phyloP scores from a whole-genome alignment of 208 protist species.

The Acanthamoeba triangularis region DNA sequence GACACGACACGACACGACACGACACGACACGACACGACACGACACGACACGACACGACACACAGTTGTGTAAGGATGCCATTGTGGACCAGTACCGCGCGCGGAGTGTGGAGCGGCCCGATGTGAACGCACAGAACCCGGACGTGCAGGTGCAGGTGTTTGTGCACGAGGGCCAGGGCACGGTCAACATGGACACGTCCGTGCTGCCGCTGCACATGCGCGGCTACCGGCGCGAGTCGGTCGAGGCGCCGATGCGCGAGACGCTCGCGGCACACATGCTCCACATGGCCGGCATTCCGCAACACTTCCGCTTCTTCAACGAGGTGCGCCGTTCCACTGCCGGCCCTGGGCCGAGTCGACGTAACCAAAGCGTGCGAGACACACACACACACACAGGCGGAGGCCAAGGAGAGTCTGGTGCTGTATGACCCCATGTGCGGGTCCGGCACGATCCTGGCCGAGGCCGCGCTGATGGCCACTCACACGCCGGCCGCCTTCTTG shows the following conservation, averaged over 20 bases:
- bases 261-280: constrained; percentile 35
- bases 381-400: neutral
- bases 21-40: too few species aligned
- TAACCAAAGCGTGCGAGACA: neutral
- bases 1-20: too few species aligned
- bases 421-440: constrained; percentile 67
- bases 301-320: neutral
- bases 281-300: constrained; percentile 24
- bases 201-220: constrained; percentile 49
- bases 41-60: neutral
- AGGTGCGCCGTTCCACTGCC: neutral
- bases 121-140: neutral
- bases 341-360: neutral
- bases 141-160: constrained; percentile 57
- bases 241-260: constrained; percentile 54
- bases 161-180: constrained; percentile 33
- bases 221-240: constrained; percentile 58
- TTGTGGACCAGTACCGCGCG: constrained; percentile 45
- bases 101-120: neutral
- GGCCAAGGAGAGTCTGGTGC: neutral
- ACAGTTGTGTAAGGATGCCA: constrained; percentile 55
- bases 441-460: constrained; percentile 69
- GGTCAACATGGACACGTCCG: constrained; percentile 66
- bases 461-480: constrained; percentile 54
- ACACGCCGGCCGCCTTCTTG: constrained; percentile 35